phyloP scores from a whole-genome alignment of 73 alveolate genomes.

The Diophrys sp. region DNA sequence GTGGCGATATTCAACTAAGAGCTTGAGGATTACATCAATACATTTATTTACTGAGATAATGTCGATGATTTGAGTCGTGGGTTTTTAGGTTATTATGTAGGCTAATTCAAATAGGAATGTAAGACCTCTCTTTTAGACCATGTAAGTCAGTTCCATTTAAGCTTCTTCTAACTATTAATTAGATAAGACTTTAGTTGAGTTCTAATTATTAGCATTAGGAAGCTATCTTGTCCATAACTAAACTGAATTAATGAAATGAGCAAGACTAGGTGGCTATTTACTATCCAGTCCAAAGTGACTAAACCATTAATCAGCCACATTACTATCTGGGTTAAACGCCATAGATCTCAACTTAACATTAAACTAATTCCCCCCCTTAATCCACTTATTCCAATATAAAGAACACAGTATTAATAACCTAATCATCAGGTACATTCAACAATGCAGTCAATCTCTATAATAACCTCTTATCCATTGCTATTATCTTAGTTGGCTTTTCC shows the following conservation, averaged over 20 bases:
- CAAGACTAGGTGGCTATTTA: neutral
- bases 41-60: too few relatives aligned
- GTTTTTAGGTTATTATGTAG: neutral
- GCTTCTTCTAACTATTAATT: too few relatives aligned
- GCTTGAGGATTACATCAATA: neutral
- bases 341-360: too few relatives aligned
- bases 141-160: neutral
- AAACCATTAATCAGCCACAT: neutral
- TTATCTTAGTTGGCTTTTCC: neutral
- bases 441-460: too few relatives aligned
- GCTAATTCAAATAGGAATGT: neutral
- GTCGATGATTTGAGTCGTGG: neutral
- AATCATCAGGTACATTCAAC: neutral
- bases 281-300: neutral
- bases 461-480: too few relatives aligned
- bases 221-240: neutral
- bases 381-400: neutral
- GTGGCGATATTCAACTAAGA: neutral
- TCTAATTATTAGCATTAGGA: too few relatives aligned
- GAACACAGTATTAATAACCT: neutral
- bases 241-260: neutral
- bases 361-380: neutral
- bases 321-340: too few relatives aligned
- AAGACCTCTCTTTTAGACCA: neutral
- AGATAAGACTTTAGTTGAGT: too few relatives aligned